Evolutionary conservation across 306 rosid species (phyloP), one percentile per base, ranked within the genome.

Genomic region (Oemleria cerasiformis): DNA sequence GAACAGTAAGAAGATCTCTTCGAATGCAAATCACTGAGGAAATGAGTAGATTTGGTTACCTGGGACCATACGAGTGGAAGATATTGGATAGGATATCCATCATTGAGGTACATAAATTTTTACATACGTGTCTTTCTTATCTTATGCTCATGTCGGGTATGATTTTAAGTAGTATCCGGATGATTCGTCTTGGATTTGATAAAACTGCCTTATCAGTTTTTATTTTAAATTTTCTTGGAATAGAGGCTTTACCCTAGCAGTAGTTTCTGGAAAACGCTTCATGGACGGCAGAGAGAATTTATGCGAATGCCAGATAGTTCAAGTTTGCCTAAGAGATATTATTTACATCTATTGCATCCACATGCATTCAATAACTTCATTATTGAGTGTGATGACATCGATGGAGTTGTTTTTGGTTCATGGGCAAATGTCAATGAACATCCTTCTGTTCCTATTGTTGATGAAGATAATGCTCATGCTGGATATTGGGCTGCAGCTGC

Each of bases 401-500:
- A 93, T 76, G 98, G 98, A 67, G 84, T 87, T 78, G 97, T 93
- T 70, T 79, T 68, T 57, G 97, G 91, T 54, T 81, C 96, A 2
- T 93, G 98, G 98, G 76, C 84, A 65, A 65, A 84, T 77, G 79
- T 78, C 68, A 71, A 73, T 79, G 89, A 81, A 70, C 83, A 75
- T 80, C 78, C 87, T 73, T 74, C 89, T 65, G 77, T 71, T 68
- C 48, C 70, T 69, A 82, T 78, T 67, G 85, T 67, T 73, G 88
- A 88, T 23, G 86, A 84, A 40, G 86, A 77, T 59, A 84, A 79
- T 79, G 88, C 80, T 65, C 84, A 77, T 67, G 79, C 70, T 79
- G 97, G 96, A 79, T 93, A 93, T 78, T 93, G 97, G 96, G 93
- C 96, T 51, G 92, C 91, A 13, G 97, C 97, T 59, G 92, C 94